Evolutionary conservation across 306 rosid genomes (phyloP).

Genomic region (Comarum palustre): DNA sequence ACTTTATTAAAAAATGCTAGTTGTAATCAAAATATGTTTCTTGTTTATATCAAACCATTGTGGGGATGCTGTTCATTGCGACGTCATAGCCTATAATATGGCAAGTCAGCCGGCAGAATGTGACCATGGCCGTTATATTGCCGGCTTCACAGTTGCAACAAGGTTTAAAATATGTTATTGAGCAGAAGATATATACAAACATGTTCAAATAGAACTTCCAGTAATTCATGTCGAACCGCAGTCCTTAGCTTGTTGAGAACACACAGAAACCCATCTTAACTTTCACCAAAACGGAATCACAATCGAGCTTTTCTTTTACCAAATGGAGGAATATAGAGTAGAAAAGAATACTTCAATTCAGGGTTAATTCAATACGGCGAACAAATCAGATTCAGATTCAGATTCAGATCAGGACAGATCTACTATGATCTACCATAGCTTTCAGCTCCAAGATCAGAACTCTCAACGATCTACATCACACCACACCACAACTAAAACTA

Average conservation of each 20-base stretch:
- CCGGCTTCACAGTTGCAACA: conserved; percentile 34
- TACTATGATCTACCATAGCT: no score
- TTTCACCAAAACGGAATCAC: conserved; percentile 21
- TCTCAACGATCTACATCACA: no score
- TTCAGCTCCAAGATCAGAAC: no score
- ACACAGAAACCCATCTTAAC: conserved; percentile 4
- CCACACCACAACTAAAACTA: no score
- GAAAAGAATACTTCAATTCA: no score
- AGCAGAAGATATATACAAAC: conserved; percentile 23
- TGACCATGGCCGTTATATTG: conserved; percentile 41
- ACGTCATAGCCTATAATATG: conserved; percentile 26
- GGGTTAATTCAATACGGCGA: no score
- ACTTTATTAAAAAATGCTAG: neutral
- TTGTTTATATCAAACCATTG: neutral
- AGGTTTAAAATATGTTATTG: neutral
- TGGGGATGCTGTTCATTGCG: conserved; percentile 30
- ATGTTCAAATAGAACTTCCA: conserved; percentile 23
- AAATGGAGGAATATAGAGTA: conserved; percentile 1
- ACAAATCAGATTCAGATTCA: no score
- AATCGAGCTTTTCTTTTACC: neutral
- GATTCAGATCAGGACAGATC: no score
- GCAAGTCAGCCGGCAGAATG: conserved; percentile 39
- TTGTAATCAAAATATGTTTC: neutral
- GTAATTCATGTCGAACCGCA: conserved; percentile 5
- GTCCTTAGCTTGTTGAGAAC: conserved; percentile 3